Evolutionary conservation across 1,139 yeast genomes (phyloP).

Genomic region (Diutina scorzettiae): DNA sequence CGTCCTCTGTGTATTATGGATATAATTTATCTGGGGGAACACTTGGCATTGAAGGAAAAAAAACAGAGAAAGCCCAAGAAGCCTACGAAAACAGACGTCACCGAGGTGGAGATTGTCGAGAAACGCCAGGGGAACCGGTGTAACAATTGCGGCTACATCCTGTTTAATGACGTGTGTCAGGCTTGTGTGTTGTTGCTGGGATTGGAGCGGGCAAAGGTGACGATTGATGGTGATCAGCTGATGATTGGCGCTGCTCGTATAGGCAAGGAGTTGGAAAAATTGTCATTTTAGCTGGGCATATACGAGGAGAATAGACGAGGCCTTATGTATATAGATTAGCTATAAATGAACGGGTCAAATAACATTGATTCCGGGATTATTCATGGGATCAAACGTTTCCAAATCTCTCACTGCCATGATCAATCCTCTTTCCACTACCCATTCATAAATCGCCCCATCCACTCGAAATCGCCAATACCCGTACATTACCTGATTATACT

Average conservation of each 20-base stretch:
- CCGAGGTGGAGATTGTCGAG: constrained; percentile 2
- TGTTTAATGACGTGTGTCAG: constrained; percentile 81
- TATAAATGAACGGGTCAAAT: no score
- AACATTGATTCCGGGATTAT: neutral
- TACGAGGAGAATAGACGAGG: no score
- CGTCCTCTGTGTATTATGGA: constrained; percentile 92
- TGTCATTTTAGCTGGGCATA: constrained; percentile 6
- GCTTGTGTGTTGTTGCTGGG: constrained; percentile 88
- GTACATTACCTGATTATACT: no score
- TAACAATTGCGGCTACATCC: constrained; percentile 82
- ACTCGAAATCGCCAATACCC: no score
- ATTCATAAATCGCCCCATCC: no score
- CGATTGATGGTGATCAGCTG: constrained; percentile 37
- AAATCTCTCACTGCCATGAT: no score
- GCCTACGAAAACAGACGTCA: constrained; percentile 12
- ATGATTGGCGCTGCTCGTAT: constrained; percentile 53
- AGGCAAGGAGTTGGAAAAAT: neutral
- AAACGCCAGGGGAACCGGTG: constrained; percentile 58
- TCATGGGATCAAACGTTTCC: no score
- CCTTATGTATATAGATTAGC: no score
- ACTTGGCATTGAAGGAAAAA: constrained; percentile 53
- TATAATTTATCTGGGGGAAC: constrained; percentile 89
- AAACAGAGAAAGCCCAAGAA: constrained; percentile 26
- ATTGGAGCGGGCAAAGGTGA: constrained; percentile 60
- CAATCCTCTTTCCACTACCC: no score